Conservation (phyloP, 257 asterid genomes). For the Gentiana macrophylla region DNA sequence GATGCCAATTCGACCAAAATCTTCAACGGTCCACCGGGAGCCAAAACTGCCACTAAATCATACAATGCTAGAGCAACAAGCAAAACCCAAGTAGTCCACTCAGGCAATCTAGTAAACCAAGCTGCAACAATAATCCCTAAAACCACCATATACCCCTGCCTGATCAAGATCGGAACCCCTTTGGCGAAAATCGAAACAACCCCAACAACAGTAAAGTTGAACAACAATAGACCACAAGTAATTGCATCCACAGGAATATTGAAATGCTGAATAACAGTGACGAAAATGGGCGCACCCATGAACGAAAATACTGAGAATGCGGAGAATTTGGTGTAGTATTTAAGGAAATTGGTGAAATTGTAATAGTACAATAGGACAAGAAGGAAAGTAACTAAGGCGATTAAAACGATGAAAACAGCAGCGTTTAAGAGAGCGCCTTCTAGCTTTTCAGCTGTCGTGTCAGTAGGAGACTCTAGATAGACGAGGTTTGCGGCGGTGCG, state of each 20-base stretch:
- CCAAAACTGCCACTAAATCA: slow-evolving; percentile 81
- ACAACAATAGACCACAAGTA: slow-evolving; percentile 45
- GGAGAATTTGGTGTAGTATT: slow-evolving; percentile 77
- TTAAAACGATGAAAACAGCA: slow-evolving; percentile 56
- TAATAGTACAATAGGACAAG: slow-evolving; percentile 75
- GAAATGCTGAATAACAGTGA: slow-evolving; percentile 57
- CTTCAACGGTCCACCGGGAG: slow-evolving; percentile 94
- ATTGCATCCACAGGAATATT: slow-evolving; percentile 61
- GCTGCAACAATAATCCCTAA: slow-evolving; percentile 87
- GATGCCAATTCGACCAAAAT: slow-evolving; percentile 88
- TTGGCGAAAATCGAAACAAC: slow-evolving; percentile 64
- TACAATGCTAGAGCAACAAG: slow-evolving; percentile 82
- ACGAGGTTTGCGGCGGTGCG: slow-evolving; percentile 85
- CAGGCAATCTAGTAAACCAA: slow-evolving; percentile 86
- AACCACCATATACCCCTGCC: slow-evolving; percentile 68
- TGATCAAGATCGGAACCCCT: slow-evolving; percentile 68
- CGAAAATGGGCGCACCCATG: slow-evolving; percentile 77
- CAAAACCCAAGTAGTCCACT: slow-evolving; percentile 94
- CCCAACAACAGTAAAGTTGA: slow-evolving; percentile 64
- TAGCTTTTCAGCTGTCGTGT: slow-evolving; percentile 59
- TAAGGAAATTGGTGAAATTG: slow-evolving; percentile 68
- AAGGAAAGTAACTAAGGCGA: slow-evolving; percentile 69
- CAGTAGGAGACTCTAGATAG: slow-evolving; percentile 71
- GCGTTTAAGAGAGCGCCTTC: slow-evolving; percentile 83
- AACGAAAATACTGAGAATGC: slow-evolving; percentile 54